Base-by-base conservation (phyloP, 441 rosid genomes). In the Croton laevigatus region DNA sequence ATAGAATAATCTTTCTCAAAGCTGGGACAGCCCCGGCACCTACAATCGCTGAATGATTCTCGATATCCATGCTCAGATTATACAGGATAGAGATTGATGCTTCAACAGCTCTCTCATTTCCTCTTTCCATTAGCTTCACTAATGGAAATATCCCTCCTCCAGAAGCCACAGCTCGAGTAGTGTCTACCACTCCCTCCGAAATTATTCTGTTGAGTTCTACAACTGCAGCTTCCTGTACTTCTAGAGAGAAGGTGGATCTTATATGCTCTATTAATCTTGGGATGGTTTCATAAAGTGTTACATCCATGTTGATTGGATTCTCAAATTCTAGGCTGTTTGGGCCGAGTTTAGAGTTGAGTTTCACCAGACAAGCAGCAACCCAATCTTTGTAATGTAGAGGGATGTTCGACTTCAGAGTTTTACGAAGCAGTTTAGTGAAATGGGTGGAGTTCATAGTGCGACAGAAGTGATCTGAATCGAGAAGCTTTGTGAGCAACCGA, bases 341-440 rank as follows among this genome's bases (percentile, higher is more conserved):
- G 45, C 87, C 78, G 5, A 80, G 77, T 58, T 71, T 73, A 45
- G 86, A 78, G 66, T 79, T 74, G 75, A 93, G 79, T 71, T 93
- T 89, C 59, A 89, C 85, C 3, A 93, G 88, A 76, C 88, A 85
- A 66, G 93, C 85, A 0, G 96, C 94, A 22, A 93, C 91, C 90
- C 88, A 87, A 60, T 93, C 93, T 78, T 91, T 89, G 84, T 87
- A 71, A 63, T 81, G 82, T 63, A 93, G 81, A 64, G 96, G 89
- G 72, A 87, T 81, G 55, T 75, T 73, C 9, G 98, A 91, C 78
- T 83, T 89, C 23, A 93, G 81, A 71, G 79, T 87, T 71, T 79
- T 71, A 27, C 96, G 84, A 6, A 93, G 89, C 60, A 76, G 32
- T 53, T 71, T 73, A 0, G 81, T 82, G 78, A 86, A 86, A 75